Evolutionary conservation across 2,329 filamentous ascomycete species (phyloP), one percentile per base, ranked within the genome.

Genomic region (Fusarium lateritium): DNA sequence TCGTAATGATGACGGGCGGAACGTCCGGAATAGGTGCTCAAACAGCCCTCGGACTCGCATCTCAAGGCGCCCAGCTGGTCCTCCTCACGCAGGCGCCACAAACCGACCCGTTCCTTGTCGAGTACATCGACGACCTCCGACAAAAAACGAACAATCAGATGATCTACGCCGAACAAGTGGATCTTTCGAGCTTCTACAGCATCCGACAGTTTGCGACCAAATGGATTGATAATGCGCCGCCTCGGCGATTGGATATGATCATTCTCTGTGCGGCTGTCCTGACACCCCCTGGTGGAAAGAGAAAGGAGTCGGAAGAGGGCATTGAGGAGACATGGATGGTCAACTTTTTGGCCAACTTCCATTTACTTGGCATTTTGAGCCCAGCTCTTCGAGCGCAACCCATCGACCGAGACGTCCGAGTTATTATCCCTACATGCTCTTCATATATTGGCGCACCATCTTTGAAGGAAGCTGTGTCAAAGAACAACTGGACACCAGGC

Each of bases 161-260:
- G 76, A 93, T 99, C 72, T 98, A 97, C 75, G 94, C 96, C 62
- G 96, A 99, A 79, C 93, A 97, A 80, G 94, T 97, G 73, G 94
- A 99, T 76, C 88, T 99, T 28, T 83, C 91, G 14, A 95, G 92
- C 17, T 84, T 99, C n/a, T 89, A 97, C 78, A 97, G 93, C 78
- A 91, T 99, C 73, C 92, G 96, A 39, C 86, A 91, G 67, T 99
- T 99, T 78, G 96, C 96, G 14, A 99, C 96, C 0, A 95, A 94
- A 83, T 99, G 97, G 95, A 94, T 99, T 70, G 95, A 99, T 79
- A 98, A 98, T 79, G 88, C 92, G 22, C 95, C 96, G 4, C 93
- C 94, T 10, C 87, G 97, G 58, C 86, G 97, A 47, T 83, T 99
- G 8, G 96, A 99, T 79, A 94, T 95, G 89, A 83, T 99, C 46